Base-by-base conservation (phyloP, 306 rosid genomes). In the Ormosia semicastrata region DNA sequence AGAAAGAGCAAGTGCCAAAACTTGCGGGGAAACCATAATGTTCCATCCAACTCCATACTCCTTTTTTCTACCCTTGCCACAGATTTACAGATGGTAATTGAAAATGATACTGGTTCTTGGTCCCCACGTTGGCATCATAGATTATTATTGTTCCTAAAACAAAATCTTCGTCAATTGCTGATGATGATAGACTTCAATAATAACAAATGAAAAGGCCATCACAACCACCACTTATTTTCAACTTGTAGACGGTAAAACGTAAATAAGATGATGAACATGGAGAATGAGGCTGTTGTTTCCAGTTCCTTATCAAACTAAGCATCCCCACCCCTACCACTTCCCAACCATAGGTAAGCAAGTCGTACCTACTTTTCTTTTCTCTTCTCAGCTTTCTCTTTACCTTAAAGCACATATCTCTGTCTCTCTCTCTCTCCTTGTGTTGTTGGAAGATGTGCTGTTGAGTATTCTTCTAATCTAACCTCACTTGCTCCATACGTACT, bases 371-470 rank as follows among this genome's bases (percentile, higher is more conserved):
- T 81, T 86, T 18, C 15, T 52, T 40, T 11, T n/a, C 33, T 58
- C n/a, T 6, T 10, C 12, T 69, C 58, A 59, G 74, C 60, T 70
- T 82, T 90, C 87, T 85, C 98, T 92, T 93, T 89, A 81, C 80
- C 92, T 92, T 93, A 84, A 89, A 93, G 99, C 49, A 90, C 89
- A 92, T 87, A 72, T 40, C 72, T 56, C 68, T 80, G 60, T 78
- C 57, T 59, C 15, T 80, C 83, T 86, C 83, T 64, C 80, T 85
- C 80, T 84, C 88, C 84, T 52, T 71, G 18, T 71, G 66, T 81
- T 83, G 95, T 89, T 85, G 89, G 85, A 75, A 81, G 73, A 57
- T 53, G 66, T 88, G 85, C 50, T 80, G 87, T 85, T 79, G 89
- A 89, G 90, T 87, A 83, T 80, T 82, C 85, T 59, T 80, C 86